A percentile compares a stretch with the other conserved stretches of the same genome.
Evolutionary conservation across 371 early-diverging fungal genomes (phyloP).

Genomic region (Smittium culicis): DNA sequence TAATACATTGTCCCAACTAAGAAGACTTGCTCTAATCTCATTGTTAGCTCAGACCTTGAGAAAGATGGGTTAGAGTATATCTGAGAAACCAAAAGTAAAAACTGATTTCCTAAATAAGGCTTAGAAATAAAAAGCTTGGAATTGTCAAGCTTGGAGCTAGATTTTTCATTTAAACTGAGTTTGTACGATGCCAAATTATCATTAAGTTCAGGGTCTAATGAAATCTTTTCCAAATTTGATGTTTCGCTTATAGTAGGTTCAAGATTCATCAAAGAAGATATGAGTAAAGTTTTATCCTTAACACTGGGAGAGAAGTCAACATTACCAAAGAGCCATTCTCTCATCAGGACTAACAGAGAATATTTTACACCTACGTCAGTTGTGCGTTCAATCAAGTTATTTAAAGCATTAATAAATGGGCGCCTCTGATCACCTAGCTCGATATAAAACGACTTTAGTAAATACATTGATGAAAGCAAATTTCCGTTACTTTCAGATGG

Average conservation of each 20-base stretch:
- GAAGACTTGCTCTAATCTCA: slow-evolving; percentile 85
- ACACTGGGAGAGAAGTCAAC: slow-evolving; percentile 81
- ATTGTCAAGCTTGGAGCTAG: background rate
- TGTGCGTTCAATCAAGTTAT: slow-evolving; percentile 68
- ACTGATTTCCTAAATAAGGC: slow-evolving; percentile 28
- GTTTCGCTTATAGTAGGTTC: slow-evolving; percentile 37
- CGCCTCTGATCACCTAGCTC: slow-evolving; percentile 79
- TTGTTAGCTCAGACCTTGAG: slow-evolving; percentile 78
- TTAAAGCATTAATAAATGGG: slow-evolving; percentile 63
- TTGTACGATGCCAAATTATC: slow-evolving; percentile 1
- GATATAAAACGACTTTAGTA: slow-evolving; percentile 62
- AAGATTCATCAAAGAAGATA: slow-evolving; percentile 78
- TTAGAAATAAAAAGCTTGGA: background rate
- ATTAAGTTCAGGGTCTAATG: background rate
- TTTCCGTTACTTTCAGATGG: background rate
- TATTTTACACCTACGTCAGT: slow-evolving; percentile 53
- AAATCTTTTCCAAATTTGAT: slow-evolving; percentile 14
- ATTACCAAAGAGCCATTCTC: slow-evolving; percentile 74
- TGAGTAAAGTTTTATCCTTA: slow-evolving; percentile 84
- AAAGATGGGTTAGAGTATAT: slow-evolving; percentile 71
- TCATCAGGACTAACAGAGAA: slow-evolving; percentile 61
- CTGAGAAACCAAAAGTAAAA: slow-evolving; percentile 66
- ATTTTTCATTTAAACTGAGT: background rate
- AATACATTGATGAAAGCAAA: slow-evolving; percentile 28
- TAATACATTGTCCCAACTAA: slow-evolving; percentile 69